phyloP scores from a whole-genome alignment of 805 yeast genomes.

The Wickerhamomyces mucosus region DNA sequence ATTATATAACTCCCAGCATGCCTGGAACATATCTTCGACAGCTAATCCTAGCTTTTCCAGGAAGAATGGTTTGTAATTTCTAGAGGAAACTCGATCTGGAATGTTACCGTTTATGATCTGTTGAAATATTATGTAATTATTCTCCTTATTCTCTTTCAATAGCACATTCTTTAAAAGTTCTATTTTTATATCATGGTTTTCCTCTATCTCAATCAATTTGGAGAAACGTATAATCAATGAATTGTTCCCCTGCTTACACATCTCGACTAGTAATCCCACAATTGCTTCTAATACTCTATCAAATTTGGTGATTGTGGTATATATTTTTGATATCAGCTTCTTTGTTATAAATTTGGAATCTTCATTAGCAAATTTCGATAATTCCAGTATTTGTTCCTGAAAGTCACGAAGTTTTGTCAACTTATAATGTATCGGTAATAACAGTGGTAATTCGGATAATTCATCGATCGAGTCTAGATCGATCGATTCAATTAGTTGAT shows the following conservation, averaged over 20 bases:
- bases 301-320: constrained; percentile 44
- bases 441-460: constrained; percentile 40
- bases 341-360: constrained; percentile 63
- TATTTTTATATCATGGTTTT: constrained; percentile 61
- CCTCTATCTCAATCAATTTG: constrained; percentile 74
- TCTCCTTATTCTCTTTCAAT: constrained; percentile 19
- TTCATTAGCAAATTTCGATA: constrained; percentile 42
- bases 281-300: constrained; percentile 54
- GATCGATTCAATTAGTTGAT: constrained; percentile 41
- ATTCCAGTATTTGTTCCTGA: constrained; percentile 58
- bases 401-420: constrained; percentile 69
- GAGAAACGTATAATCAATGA: constrained; percentile 63
- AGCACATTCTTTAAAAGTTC: constrained; percentile 23
- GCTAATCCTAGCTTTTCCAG: constrained; percentile 47
- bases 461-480: constrained; percentile 27
- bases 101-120: constrained; percentile 33
- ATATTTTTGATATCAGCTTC: constrained; percentile 36
- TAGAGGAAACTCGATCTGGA: constrained; percentile 32
- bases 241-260: constrained; percentile 51
- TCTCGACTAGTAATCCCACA: constrained; percentile 63
- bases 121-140: constrained; percentile 22
- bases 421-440: constrained; percentile 60
- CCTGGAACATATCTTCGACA: constrained; percentile 56
- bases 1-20: constrained; percentile 47
- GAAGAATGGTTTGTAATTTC: constrained; percentile 58